Percentiles rank a stretch among this genome's conserved stretches.
Evolutionary conservation across 2,329 filamentous ascomycete genomes (phyloP).

Genomic region (Albophoma yamanashiensis): DNA sequence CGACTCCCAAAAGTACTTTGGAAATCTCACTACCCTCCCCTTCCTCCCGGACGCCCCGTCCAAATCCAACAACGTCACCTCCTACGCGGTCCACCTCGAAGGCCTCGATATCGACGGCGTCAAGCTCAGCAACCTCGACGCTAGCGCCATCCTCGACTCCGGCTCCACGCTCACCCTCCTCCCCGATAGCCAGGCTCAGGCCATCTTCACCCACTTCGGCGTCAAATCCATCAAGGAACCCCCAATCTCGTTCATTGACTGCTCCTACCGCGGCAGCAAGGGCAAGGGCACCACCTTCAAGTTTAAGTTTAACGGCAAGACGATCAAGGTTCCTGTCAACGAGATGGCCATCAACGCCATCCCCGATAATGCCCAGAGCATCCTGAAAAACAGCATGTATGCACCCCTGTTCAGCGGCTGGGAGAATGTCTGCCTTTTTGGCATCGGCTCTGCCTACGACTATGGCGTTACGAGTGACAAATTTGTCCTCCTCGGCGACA

Average conservation of each 20-base stretch:
- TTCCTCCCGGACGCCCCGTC: constrained; percentile 37
- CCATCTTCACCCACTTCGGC: constrained; percentile 41
- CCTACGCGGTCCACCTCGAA: constrained; percentile 23
- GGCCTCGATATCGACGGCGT: constrained; percentile 28
- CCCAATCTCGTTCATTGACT: constrained; percentile 41
- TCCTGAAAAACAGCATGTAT: too few species aligned
- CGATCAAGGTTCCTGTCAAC: constrained; percentile 38
- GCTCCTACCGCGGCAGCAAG: constrained; percentile 32
- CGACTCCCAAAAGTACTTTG: constrained; percentile 61
- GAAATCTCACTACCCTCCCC: constrained; percentile 28
- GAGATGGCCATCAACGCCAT: constrained; percentile 41
- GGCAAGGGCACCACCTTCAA: constrained; percentile 33
- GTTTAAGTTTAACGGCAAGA: constrained; percentile 39
- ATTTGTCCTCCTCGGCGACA: constrained; percentile 43
- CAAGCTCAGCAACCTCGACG: constrained; percentile 24
- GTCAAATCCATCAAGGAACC: constrained; percentile 33
- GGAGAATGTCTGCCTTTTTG: constrained; percentile 39
- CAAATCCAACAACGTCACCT: constrained; percentile 18
- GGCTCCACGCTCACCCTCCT: constrained; percentile 63
- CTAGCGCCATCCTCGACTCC: constrained; percentile 61
- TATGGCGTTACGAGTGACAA: constrained; percentile 15
- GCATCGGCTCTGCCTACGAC: constrained; percentile 32
- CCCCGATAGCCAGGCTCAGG: constrained; percentile 44
- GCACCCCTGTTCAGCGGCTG: constrained; percentile 24
- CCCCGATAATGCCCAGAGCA: constrained; percentile 27